Percentiles rank a stretch among this genome's conserved stretches.
Conservation (phyloP, 2,329 filamentous ascomycete species). For the Akanthomyces uredinophilus region DNA sequence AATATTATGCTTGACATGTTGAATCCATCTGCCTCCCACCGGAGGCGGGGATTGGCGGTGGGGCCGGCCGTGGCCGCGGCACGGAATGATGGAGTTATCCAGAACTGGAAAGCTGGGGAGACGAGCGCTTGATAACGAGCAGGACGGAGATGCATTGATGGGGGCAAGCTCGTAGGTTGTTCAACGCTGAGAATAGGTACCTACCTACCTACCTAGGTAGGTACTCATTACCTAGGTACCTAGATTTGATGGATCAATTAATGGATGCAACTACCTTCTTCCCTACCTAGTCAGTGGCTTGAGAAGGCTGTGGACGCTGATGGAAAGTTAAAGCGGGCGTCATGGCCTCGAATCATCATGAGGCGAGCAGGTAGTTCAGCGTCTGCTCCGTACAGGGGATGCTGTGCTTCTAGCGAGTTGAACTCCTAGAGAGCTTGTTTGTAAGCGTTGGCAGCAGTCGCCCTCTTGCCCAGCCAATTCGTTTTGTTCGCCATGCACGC, state of each 20-base stretch:
- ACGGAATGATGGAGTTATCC: constrained; percentile 3
- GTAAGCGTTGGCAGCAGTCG: neutral
- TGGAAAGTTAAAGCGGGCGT: constrained; percentile 10
- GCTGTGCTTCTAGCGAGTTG: neutral
- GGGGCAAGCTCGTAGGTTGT: too few species aligned
- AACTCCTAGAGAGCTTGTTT: too few species aligned
- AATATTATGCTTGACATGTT: too few species aligned
- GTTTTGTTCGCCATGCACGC: neutral
- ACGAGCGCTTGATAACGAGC: neutral
- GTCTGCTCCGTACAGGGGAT: neutral
- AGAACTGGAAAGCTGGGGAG: neutral
- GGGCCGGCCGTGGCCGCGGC: neutral
- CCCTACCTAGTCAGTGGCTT: too few species aligned
- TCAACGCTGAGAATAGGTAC: neutral
- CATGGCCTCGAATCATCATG: too few species aligned
- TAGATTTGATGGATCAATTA: neutral
- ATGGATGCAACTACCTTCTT: too few species aligned
- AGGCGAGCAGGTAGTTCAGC: neutral
- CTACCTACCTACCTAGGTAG: too few species aligned
- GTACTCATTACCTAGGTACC: too few species aligned
- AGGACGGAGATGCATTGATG: neutral
- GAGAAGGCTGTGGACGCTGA: constrained; percentile 2
- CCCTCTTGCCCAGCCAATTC: neutral
- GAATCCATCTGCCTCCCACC: neutral
- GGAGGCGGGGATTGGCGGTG: neutral